phyloP scores from a whole-genome alignment of 768 basidiomycete genomes.

The Pulveroboletus sp. region DNA sequence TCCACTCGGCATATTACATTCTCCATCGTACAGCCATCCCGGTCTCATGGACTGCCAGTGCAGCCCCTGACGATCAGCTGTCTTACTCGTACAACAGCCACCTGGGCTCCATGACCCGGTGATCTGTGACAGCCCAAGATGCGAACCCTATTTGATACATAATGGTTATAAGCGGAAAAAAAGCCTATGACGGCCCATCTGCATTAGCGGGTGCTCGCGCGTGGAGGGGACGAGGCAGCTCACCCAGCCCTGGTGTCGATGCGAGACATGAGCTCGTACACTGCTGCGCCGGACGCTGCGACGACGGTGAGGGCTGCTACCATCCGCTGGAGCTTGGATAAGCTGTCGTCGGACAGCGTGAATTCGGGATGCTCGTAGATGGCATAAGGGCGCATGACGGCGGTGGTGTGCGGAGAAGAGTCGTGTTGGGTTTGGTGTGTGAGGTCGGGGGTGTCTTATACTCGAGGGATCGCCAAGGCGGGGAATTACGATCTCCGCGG shows the following conservation, averaged over 20 bases:
- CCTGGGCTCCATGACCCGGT: neutral
- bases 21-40: conserved; percentile 4
- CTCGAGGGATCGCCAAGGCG: neutral
- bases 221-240: neutral
- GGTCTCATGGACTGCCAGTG: neutral
- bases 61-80: neutral
- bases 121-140: neutral
- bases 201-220: neutral
- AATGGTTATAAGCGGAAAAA: conserved; percentile 9
- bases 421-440: neutral
- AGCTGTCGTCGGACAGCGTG: conserved; percentile 22
- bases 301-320: conserved; percentile 27
- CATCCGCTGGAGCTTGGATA: conserved; percentile 22
- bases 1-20: conserved; percentile 6
- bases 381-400: conserved; percentile 30
- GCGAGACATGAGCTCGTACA: conserved; percentile 26
- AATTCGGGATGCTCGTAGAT: conserved; percentile 33
- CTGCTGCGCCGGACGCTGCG: conserved; percentile 31
- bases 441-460: conserved; percentile 4
- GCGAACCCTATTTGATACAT: neutral
- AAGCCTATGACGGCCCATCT: conserved; percentile 2
- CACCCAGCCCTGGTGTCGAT: conserved; percentile 17
- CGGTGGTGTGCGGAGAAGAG: neutral
- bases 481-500: conserved; percentile 6
- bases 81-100: conserved; percentile 15